Percentiles rank a stretch among this genome's conserved stretches.
Conservation (phyloP, 2,329 filamentous ascomycete genomes). For the Talaromyces funiculosus region DNA sequence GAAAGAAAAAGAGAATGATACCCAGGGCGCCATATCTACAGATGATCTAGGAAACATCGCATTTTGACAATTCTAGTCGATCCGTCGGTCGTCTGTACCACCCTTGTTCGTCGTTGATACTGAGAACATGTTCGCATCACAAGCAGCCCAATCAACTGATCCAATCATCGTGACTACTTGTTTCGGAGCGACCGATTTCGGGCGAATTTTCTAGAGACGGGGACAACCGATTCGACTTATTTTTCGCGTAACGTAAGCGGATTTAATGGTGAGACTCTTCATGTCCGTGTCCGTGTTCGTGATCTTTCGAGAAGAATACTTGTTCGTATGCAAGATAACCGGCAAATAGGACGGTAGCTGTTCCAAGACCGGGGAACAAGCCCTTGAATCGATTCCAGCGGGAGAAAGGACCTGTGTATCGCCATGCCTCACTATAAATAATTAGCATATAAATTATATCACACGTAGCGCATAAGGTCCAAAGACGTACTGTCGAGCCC, state of each 20-base stretch:
- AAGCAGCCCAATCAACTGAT: background rate
- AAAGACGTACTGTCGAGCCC: conserved; percentile 54
- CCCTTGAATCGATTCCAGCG: conserved; percentile 84
- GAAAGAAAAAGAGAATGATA: conserved; percentile 13
- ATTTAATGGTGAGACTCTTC: conserved; percentile 13
- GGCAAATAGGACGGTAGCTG: conserved; percentile 84
- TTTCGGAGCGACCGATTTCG: background rate
- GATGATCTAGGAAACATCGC: conserved; percentile 10
- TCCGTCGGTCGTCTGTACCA: conserved; percentile 10
- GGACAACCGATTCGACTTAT: conserved; percentile 14
- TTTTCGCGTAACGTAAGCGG: conserved; percentile 11
- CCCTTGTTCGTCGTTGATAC: background rate
- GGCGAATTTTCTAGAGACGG: conserved; percentile 22
- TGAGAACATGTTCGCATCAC: background rate
- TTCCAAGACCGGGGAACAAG: conserved; percentile 84
- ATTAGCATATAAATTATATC: too few species aligned
- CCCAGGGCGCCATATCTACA: conserved; percentile 17
- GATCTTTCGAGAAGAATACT: conserved; percentile 69
- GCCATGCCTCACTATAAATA: conserved; percentile 75
- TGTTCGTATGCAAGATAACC: conserved; percentile 87
- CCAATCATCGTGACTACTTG: background rate
- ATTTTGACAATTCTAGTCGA: conserved; percentile 1
- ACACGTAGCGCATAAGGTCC: too few species aligned
- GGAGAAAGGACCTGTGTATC: conserved; percentile 83
- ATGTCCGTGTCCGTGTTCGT: conserved; percentile 49